phyloP scores from a whole-genome alignment of 1,284 basidiomycete genomes.

The Hemileia vastatrix region DNA sequence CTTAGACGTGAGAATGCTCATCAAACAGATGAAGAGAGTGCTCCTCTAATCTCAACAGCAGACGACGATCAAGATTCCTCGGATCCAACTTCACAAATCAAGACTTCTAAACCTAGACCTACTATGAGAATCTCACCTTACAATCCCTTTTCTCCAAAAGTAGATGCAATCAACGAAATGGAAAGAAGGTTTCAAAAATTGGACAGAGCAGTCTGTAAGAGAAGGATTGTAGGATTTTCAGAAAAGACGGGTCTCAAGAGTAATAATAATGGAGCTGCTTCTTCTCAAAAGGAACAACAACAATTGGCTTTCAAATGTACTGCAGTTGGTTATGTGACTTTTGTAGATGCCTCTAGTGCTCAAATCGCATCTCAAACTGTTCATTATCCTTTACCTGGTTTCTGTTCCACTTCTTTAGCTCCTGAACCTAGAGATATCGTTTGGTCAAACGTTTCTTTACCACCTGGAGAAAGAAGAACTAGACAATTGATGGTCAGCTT shows the following conservation, averaged over 20 bases:
- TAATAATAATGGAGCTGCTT: too few relatives aligned
- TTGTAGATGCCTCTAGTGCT: constrained; percentile 5
- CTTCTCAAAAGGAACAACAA: too few relatives aligned
- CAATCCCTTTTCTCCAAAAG: constrained; percentile 33
- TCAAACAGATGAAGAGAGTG: background rate
- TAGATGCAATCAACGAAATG: constrained; percentile 36
- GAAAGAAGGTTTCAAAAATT: constrained; percentile 32
- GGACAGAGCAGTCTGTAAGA: too few relatives aligned
- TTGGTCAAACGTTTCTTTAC: constrained; percentile 30
- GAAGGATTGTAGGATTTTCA: too few relatives aligned
- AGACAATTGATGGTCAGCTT: too few relatives aligned
- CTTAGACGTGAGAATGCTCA: background rate
- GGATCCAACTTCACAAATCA: background rate
- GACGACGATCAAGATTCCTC: background rate
- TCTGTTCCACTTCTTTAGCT: constrained; percentile 8
- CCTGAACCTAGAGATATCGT: constrained; percentile 12
- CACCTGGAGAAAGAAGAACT: constrained; percentile 38
- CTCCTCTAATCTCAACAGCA: background rate
- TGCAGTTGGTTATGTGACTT: constrained; percentile 16
- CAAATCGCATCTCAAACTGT: constrained; percentile 13
- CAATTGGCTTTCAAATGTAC: too few relatives aligned
- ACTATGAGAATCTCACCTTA: constrained; percentile 14
- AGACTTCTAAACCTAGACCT: background rate
- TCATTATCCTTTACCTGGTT: constrained; percentile 13
- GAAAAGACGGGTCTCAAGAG: too few relatives aligned